Percentiles rank a stretch among this genome's conserved stretches.
phyloP scores from a whole-genome alignment of 345 rosid genomes.

The Punica granatum region DNA sequence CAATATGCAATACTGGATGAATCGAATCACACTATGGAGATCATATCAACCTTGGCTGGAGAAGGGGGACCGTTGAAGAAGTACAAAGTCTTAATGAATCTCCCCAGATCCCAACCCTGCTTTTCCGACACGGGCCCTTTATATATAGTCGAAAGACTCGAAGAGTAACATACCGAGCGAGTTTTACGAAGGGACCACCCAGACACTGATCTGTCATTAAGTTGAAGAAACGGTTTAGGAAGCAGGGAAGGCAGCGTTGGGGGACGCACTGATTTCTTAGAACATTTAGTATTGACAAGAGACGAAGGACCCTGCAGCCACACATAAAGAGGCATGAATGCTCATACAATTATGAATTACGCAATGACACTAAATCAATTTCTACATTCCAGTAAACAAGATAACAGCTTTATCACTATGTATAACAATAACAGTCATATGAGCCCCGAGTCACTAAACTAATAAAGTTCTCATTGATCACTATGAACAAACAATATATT shows the following conservation, averaged over 20 bases:
- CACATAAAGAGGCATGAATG: slow-evolving; percentile 11
- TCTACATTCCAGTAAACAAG: no score
- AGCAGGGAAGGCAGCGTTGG: slow-evolving; percentile 31
- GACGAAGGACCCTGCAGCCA: slow-evolving; percentile 62
- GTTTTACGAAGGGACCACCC: slow-evolving; percentile 18
- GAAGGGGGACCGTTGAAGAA: slow-evolving; percentile 84
- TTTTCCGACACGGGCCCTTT: slow-evolving; percentile 29
- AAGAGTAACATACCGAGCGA: slow-evolving; percentile 20
- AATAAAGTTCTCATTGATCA: no score
- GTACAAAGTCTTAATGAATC: slow-evolving; percentile 72
- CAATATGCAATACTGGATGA: not conserved
- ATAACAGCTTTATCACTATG: no score
- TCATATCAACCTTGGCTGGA: slow-evolving; percentile 58
- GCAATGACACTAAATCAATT: not conserved
- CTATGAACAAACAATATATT: not conserved
- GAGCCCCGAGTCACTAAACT: no score
- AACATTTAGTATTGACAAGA: slow-evolving; percentile 22
- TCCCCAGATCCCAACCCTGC: slow-evolving; percentile 79
- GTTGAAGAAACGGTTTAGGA: slow-evolving; percentile 74
- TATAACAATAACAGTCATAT: no score
- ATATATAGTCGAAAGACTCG: slow-evolving; percentile 20
- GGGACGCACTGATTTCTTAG: slow-evolving; percentile 24
- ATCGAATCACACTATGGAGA: not conserved
- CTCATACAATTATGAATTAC: not conserved
- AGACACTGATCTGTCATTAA: slow-evolving; percentile 25